A percentile compares a stretch with the other conserved stretches of the same genome.
Conservation (phyloP, 352 stramenopile species). For the Phytophthora sp. region DNA sequence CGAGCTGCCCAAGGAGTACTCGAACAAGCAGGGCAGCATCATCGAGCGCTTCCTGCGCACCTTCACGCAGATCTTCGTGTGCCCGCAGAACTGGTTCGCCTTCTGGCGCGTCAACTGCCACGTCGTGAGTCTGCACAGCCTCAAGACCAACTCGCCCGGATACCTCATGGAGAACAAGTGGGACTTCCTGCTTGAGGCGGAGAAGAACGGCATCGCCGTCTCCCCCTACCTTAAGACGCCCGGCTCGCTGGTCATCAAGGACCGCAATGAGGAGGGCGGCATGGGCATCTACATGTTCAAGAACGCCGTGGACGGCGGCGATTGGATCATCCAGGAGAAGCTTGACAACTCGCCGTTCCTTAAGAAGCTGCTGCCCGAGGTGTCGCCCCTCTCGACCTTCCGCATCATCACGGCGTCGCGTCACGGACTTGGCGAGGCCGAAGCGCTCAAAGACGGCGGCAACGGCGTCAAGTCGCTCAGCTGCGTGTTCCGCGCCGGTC, state of each 20-base stretch:
- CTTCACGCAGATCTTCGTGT: conserved; percentile 81
- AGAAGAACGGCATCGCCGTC: conserved; percentile 92
- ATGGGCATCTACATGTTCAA: conserved; percentile 98
- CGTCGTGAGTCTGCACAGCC: conserved; percentile 94
- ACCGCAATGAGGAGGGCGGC: conserved; percentile 97
- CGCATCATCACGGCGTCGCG: conserved; percentile 96
- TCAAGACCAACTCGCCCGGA: conserved; percentile 90
- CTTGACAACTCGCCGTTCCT: conserved; percentile 94
- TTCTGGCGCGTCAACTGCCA: conserved; percentile 98
- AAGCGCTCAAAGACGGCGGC: conserved; percentile 51
- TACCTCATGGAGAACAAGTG: conserved; percentile 99
- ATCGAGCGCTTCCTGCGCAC: conserved; percentile 92
- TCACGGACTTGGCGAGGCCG: conserved; percentile 56
- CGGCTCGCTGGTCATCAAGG: conserved; percentile 95
- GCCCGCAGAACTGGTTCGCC: conserved; percentile 96
- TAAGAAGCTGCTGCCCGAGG: conserved; percentile 89
- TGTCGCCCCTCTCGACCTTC: conserved; percentile 97
- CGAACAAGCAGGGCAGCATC: conserved; percentile 69
- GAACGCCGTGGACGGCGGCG: conserved; percentile 94
- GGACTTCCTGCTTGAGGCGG: conserved; percentile 96
- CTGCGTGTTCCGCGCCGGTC: conserved; percentile 79
- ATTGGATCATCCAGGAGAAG: conserved; percentile 98
- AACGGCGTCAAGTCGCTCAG: conserved; percentile 81
- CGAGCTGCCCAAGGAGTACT: conserved; percentile 68
- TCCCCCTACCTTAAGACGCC: conserved; percentile 93